These are phyloP conservation scores for Chaetomium globosum DNA, from an alignment of 2,329 filamentous ascomycete genomes.

Conservation along the genomic window DNA sequence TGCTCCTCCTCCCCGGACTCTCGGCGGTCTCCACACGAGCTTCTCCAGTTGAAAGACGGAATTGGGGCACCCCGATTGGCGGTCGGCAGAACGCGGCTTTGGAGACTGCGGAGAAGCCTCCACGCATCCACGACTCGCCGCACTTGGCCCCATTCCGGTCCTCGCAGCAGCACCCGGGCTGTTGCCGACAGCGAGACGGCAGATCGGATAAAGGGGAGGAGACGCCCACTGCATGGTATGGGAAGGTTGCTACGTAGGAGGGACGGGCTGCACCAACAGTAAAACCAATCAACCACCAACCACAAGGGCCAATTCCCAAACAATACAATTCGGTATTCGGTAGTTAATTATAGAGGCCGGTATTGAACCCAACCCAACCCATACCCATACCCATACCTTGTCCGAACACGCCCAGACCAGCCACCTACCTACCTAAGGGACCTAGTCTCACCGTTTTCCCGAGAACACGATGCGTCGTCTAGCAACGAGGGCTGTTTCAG, in stretches of 20 bases:
- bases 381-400: conserved; percentile 13
- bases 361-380: conserved; percentile 5
- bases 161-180: conserved; percentile 23
- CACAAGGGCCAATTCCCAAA: neutral
- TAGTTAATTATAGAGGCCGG: conserved; percentile 33
- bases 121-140: conserved; percentile 18
- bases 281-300: neutral
- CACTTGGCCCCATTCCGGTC: conserved; percentile 21
- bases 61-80: conserved; percentile 30
- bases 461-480: conserved; percentile 51
- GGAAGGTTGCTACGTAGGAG: neutral
- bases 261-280: neutral
- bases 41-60: conserved; percentile 19
- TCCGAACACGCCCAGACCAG: neutral
- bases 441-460: conserved; percentile 12
- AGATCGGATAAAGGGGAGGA: conserved; percentile 29
- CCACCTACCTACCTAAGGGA: too few relatives aligned
- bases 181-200: conserved; percentile 24
- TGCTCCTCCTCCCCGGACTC: conserved; percentile 20
- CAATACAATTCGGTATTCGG: conserved; percentile 24
- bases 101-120: conserved; percentile 20
- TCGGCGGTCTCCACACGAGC: conserved; percentile 17
- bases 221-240: conserved; percentile 3
- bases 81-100: conserved; percentile 37
- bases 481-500: conserved; percentile 45